Conservation (phyloP, 2,329 filamentous ascomycete species). For the Diaporthe vaccinii region DNA sequence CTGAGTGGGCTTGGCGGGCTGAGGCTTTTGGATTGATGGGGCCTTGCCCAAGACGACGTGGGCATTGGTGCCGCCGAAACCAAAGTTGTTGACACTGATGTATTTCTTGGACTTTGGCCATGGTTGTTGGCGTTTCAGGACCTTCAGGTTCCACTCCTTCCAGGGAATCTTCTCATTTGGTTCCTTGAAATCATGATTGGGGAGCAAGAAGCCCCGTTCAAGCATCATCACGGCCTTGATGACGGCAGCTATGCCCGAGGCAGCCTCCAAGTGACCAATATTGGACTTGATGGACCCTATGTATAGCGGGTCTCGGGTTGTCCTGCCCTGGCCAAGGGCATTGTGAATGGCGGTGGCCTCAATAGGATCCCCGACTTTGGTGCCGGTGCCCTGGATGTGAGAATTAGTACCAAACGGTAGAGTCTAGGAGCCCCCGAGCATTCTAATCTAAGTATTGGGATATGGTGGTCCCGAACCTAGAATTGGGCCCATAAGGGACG, state of each 20-base stretch:
- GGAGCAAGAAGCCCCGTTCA: slow-evolving; percentile 63
- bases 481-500: not conserved
- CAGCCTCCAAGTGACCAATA: slow-evolving; percentile 64
- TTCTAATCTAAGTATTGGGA: not conserved
- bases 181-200: slow-evolving; percentile 64
- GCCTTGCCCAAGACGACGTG: slow-evolving; percentile 57
- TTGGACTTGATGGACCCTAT: slow-evolving; percentile 56
- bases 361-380: slow-evolving; percentile 60
- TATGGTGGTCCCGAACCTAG: too few species aligned
- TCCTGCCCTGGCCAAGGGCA: slow-evolving; percentile 49
- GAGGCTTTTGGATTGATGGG: slow-evolving; percentile 51
- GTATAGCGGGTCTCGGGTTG: slow-evolving; percentile 46
- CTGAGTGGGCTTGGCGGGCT: slow-evolving; percentile 43
- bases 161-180: slow-evolving; percentile 64
- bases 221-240: slow-evolving; percentile 67
- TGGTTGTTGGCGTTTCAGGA: slow-evolving; percentile 58
- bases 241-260: slow-evolving; percentile 63
- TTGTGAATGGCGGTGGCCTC: slow-evolving; percentile 59
- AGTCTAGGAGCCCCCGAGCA: too few species aligned
- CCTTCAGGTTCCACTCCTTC: slow-evolving; percentile 64
- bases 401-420: not conserved
- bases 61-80: slow-evolving; percentile 61
- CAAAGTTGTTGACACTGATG: slow-evolving; percentile 65
- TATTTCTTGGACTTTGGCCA: slow-evolving; percentile 64
- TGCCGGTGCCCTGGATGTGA: slow-evolving; percentile 61